Evolutionary conservation across 345 rosid species (phyloP).

Genomic region (Brassica napus): DNA sequence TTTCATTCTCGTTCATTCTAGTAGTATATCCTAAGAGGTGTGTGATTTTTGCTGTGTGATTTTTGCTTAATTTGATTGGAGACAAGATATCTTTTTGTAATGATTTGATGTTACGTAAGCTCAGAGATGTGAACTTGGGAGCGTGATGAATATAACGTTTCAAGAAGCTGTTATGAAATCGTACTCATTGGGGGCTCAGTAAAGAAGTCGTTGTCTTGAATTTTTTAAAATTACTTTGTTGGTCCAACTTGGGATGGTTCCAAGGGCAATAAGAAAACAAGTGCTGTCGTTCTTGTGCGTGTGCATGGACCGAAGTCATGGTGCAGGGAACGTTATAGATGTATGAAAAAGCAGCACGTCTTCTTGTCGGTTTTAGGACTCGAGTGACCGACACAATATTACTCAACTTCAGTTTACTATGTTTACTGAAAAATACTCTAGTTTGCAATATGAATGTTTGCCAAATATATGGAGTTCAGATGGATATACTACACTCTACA

Average conservation of each 20-base stretch:
- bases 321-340: slow-evolving; percentile 4
- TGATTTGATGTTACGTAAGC: slow-evolving; percentile 30
- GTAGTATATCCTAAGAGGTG: neutral
- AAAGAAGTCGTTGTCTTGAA: slow-evolving; percentile 6
- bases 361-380: neutral
- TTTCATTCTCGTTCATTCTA: slow-evolving; percentile 1
- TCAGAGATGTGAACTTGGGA: slow-evolving; percentile 33
- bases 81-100: slow-evolving; percentile 1
- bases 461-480: neutral
- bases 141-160: slow-evolving; percentile 32
- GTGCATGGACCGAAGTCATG: slow-evolving; percentile 13
- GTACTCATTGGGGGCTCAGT: slow-evolving; percentile 11
- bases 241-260: neutral
- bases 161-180: slow-evolving; percentile 31
- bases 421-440: neutral
- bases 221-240: neutral
- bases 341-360: neutral
- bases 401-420: neutral
- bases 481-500: neutral
- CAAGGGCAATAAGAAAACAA: neutral
- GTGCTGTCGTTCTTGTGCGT: slow-evolving; percentile 12
- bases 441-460: neutral
- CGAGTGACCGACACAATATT: neutral
- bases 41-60: slow-evolving; percentile 9
- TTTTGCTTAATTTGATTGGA: slow-evolving; percentile 17